phyloP scores from a whole-genome alignment of 768 basidiomycete species.

The Pisolithus microcarpus region DNA sequence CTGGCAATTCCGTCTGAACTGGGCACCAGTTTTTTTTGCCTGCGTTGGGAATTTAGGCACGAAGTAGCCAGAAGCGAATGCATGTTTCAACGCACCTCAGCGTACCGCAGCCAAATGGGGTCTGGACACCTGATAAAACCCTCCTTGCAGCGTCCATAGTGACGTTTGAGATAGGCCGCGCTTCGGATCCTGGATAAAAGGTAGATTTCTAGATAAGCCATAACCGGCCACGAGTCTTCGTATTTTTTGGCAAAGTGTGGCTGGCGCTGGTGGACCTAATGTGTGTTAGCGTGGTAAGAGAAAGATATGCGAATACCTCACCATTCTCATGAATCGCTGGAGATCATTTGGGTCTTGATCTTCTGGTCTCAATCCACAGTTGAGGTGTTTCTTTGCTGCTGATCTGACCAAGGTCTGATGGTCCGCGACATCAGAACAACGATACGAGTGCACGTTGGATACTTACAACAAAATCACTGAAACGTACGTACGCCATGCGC shows the following conservation, averaged over 20 bases:
- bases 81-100: conserved; percentile 3
- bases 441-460: neutral
- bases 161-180: too few relatives aligned
- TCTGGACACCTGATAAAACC: neutral
- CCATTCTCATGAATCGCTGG: conserved; percentile 8
- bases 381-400: neutral
- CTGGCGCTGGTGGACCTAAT: neutral
- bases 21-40: neutral
- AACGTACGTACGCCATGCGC: neutral
- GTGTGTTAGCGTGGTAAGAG: neutral
- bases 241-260: conserved; percentile 10
- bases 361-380: conserved; percentile 4
- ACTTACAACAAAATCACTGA: conserved; percentile 7
- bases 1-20: neutral
- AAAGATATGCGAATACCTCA: neutral
- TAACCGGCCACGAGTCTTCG: conserved; percentile 9
- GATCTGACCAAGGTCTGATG: conserved; percentile 2
- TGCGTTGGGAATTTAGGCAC: neutral
- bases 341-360: conserved; percentile 7
- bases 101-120: conserved; percentile 11
- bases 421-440: neutral
- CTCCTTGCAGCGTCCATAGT: neutral
- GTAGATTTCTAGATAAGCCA: conserved; percentile 6
- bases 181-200: conserved; percentile 8
- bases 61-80: neutral